Conservation (phyloP, 2,329 filamentous ascomycete genomes). For the Trichophyton mentagrophytes region DNA sequence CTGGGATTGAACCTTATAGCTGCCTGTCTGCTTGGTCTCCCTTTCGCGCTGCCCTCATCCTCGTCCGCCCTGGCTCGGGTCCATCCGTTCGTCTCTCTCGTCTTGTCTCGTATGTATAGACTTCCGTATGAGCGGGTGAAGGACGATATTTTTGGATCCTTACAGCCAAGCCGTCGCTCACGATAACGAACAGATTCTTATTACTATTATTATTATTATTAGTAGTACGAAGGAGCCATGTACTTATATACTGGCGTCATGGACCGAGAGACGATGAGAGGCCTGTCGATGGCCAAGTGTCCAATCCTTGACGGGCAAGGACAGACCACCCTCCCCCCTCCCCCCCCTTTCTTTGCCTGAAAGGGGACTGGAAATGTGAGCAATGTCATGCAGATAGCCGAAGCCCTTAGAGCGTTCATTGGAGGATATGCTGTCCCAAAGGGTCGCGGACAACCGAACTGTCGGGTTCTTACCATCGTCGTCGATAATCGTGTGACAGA, state of each 20-base stretch:
- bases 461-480: not conserved
- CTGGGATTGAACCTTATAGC: conserved; percentile 2
- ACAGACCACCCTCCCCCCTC: not conserved
- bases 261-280: not conserved
- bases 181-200: not conserved
- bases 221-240: too few relatives aligned
- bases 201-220: too few relatives aligned
- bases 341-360: not conserved
- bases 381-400: conserved; percentile 5
- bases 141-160: conserved; percentile 1
- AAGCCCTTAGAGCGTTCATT: not conserved
- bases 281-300: not conserved
- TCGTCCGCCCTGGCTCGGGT: not conserved
- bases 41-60: not conserved
- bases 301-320: not conserved
- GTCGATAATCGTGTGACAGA: not conserved
- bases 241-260: not conserved
- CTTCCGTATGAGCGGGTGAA: not conserved
- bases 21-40: not conserved
- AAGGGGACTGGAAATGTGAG: not conserved
- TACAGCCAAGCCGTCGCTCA: not conserved
- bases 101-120: not conserved
- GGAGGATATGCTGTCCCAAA: conserved; percentile 1
- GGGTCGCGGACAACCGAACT: conserved; percentile 3
- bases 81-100: not conserved